Evolutionary conservation across 139 green algal species (phyloP).

Genomic region (Nannochloris sp.): DNA sequence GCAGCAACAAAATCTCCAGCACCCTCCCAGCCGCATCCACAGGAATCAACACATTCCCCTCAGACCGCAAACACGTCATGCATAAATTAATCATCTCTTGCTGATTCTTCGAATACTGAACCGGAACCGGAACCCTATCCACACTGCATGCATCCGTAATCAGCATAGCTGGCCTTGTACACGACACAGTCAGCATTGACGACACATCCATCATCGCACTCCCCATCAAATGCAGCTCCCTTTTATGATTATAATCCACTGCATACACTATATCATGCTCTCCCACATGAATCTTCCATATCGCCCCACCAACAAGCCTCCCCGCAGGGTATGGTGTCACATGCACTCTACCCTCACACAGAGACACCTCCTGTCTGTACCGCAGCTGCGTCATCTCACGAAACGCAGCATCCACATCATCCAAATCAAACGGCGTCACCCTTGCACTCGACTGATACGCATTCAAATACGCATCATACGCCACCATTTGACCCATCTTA

Average conservation of each 20-base stretch:
- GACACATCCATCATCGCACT: constrained; percentile 6
- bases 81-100: constrained; percentile 36
- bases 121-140: neutral
- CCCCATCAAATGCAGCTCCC: constrained; percentile 52
- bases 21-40: constrained; percentile 74
- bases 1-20: constrained; percentile 80
- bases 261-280: constrained; percentile 85
- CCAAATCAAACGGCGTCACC: constrained; percentile 55
- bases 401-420: constrained; percentile 81
- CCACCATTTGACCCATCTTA: constrained; percentile 78
- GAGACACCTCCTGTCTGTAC: constrained; percentile 52
- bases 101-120: constrained; percentile 18
- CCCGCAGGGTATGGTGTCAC: constrained; percentile 72
- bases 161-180: constrained; percentile 61
- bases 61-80: constrained; percentile 35
- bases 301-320: constrained; percentile 69
- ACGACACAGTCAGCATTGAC: constrained; percentile 33
- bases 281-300: constrained; percentile 67
- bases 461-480: constrained; percentile 64
- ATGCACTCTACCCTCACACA: constrained; percentile 47
- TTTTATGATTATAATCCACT: constrained; percentile 76
- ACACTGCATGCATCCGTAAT: constrained; percentile 44
- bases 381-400: constrained; percentile 35
- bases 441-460: constrained; percentile 40
- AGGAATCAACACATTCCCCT: constrained; percentile 81